These are phyloP conservation scores for Vitis hybrid DNA, from an alignment of 177 flowering plant species.

Conservation along the genomic window DNA sequence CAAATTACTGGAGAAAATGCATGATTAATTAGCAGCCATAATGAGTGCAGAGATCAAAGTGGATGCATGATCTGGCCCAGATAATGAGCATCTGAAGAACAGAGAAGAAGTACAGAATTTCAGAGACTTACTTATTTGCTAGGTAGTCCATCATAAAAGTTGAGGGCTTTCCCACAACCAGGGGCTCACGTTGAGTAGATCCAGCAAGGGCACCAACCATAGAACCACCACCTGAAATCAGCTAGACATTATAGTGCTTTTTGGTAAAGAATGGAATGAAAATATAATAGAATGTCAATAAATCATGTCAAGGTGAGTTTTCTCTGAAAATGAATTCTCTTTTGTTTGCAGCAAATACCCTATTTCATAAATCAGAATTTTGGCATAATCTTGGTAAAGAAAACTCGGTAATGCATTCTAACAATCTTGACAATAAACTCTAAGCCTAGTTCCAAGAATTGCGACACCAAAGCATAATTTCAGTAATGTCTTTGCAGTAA, in stretches of 20 bases:
- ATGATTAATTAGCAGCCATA: too few relatives aligned
- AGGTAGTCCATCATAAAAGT: constrained; percentile 96
- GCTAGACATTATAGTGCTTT: constrained; percentile 1
- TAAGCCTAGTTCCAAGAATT: not conserved
- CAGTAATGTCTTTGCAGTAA: not conserved
- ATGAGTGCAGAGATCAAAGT: not conserved
- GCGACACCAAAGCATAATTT: not conserved
- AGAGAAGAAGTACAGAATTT: not conserved
- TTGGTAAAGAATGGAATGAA: not conserved
- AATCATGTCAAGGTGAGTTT: not conserved
- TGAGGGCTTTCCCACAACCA: constrained; percentile 88
- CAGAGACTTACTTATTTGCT: constrained; percentile 52
- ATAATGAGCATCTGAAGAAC: not conserved
- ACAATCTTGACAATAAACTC: not conserved
- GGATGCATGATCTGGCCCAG: not conserved
- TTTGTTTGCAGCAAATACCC: not conserved
- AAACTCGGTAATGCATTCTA: not conserved
- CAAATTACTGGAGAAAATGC: not conserved
- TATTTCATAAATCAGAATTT: not conserved
- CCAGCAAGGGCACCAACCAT: constrained; percentile 89
- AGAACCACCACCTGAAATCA: constrained; percentile 82
- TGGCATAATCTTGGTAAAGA: not conserved
- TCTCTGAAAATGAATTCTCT: not conserved
- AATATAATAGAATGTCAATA: not conserved
- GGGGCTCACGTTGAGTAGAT: constrained; percentile 82